phyloP scores from a whole-genome alignment of 139 green algal genomes.

The Trebouxia sp. region DNA sequence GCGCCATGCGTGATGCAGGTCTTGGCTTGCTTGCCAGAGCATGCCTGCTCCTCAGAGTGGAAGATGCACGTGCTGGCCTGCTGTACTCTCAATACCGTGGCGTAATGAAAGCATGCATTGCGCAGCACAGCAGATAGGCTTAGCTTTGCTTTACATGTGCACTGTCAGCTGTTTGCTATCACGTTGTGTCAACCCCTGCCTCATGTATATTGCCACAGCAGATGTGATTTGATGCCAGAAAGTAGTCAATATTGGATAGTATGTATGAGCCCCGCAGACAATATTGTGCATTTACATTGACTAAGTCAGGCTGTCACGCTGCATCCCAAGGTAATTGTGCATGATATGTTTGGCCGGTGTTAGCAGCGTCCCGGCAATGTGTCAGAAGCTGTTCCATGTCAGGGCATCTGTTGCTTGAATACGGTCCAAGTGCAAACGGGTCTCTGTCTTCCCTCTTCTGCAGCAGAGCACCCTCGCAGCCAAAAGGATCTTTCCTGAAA shows the following conservation, averaged over 20 bases:
- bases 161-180: too few species aligned
- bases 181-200: too few species aligned
- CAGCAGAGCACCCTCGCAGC: slow-evolving; percentile 62
- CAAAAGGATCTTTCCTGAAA: slow-evolving; percentile 74
- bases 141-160: too few species aligned
- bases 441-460: slow-evolving; percentile 65
- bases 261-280: too few species aligned
- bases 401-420: slow-evolving; percentile 62
- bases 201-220: too few species aligned
- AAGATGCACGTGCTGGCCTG: background rate
- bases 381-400: slow-evolving; percentile 42
- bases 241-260: too few species aligned
- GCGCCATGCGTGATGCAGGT: background rate
- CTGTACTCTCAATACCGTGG: slow-evolving; percentile 10
- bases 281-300: too few species aligned
- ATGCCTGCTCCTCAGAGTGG: slow-evolving; percentile 18
- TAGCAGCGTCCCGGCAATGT: background rate
- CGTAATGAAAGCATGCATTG: background rate
- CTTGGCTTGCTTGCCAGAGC: slow-evolving; percentile 2
- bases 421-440: slow-evolving; percentile 70
- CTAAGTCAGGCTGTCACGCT: background rate
- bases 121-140: too few species aligned
- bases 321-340: background rate
- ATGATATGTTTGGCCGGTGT: background rate
- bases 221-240: too few species aligned